Conservation (phyloP, 2,329 filamentous ascomycete genomes). For the Cladorrhinum sp. region DNA sequence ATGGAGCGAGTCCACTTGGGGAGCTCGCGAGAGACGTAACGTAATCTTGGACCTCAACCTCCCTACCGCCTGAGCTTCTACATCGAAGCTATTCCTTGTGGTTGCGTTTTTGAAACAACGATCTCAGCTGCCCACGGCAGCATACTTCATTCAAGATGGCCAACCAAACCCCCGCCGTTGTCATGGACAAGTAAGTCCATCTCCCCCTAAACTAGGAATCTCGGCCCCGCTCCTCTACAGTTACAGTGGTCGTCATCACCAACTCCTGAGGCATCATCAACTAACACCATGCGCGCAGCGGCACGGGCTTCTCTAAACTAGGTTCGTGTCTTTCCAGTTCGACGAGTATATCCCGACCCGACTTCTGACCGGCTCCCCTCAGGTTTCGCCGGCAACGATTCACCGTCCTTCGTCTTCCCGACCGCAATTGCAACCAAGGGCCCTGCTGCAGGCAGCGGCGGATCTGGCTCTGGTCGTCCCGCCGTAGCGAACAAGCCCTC, state of each 20-base stretch:
- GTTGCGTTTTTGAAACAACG: conserved; percentile 14
- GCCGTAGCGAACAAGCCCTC: conserved; percentile 92
- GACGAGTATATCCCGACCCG: conserved; percentile 7
- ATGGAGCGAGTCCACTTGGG: conserved; percentile 11
- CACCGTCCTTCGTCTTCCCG: conserved; percentile 97
- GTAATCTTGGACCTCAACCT: conserved; percentile 29
- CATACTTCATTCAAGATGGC: conserved; percentile 63
- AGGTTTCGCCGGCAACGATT: conserved; percentile 99
- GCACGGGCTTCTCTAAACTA: conserved; percentile 98
- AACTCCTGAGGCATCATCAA: conserved; percentile 38
- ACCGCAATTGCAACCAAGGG: conserved; percentile 97
- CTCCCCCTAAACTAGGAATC: conserved; percentile 28
- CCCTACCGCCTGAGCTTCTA: conserved; percentile 13
- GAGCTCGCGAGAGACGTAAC: conserved; percentile 27
- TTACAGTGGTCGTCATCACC: not conserved
- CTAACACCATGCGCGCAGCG: conserved; percentile 55
- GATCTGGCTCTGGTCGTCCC: conserved; percentile 82
- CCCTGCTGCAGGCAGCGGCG: conserved; percentile 64
- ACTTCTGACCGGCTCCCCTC: conserved; percentile 27
- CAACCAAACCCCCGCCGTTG: conserved; percentile 99
- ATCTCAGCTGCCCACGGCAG: conserved; percentile 24
- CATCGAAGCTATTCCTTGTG: conserved; percentile 8
- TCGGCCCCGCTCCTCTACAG: conserved; percentile 25
- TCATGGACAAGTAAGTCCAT: conserved; percentile 92
- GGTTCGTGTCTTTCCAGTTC: conserved; percentile 55